A percentile compares a stretch with the other conserved stretches of the same genome.
These are phyloP conservation scores for Calonectria naviculata DNA, from an alignment of 2,329 filamentous ascomycete species.

Conservation along the genomic window DNA sequence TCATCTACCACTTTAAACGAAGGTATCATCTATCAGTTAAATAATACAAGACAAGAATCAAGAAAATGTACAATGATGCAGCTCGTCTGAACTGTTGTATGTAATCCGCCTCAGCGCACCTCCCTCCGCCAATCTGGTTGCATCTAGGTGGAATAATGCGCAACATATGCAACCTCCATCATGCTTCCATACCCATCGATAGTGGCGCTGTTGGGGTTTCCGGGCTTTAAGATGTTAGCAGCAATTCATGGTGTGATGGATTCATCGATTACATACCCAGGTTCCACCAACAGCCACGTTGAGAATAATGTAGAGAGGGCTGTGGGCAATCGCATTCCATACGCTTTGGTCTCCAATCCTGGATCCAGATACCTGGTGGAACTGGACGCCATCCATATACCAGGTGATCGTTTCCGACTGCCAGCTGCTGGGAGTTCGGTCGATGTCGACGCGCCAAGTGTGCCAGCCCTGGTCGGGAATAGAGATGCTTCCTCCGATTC, in stretches of 20 bases:
- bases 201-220: conserved; percentile 55
- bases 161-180: conserved; percentile 62
- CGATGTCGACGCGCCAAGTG: conserved; percentile 58
- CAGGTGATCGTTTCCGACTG: conserved; percentile 58
- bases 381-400: conserved; percentile 55
- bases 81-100: neutral
- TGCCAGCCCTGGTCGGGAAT: conserved; percentile 56
- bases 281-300: conserved; percentile 65
- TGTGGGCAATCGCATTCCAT: conserved; percentile 60
- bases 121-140: neutral
- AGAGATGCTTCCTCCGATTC: conserved; percentile 46
- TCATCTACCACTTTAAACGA: neutral
- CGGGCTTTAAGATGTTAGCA: conserved; percentile 50
- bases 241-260: fast-evolving
- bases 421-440: conserved; percentile 58
- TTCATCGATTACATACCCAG: conserved; percentile 50
- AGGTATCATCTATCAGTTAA: neutral
- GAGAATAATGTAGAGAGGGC: conserved; percentile 60
- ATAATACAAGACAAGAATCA: neutral
- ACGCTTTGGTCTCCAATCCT: conserved; percentile 54
- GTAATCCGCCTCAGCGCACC: too few relatives aligned
- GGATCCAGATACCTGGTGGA: conserved; percentile 53
- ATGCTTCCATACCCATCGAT: conserved; percentile 53
- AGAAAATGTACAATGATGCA: neutral
- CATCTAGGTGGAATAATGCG: conserved; percentile 44